Conservation (phyloP, 345 rosid species). For the Eutrema yunnanense region DNA sequence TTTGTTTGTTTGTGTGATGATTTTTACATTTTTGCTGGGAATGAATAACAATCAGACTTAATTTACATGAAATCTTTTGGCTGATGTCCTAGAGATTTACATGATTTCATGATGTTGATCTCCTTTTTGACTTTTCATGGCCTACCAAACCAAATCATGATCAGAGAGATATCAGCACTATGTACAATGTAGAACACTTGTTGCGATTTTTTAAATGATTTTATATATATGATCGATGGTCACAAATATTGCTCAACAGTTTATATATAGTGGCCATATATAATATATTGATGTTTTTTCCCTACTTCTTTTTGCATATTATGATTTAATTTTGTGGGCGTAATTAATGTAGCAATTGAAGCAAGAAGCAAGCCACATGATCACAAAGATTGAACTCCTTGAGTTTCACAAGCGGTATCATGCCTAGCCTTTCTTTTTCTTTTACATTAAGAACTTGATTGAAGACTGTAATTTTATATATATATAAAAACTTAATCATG, state of each 20-base stretch:
- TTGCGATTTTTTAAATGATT: background rate
- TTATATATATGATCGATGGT: background rate
- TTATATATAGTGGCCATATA: background rate
- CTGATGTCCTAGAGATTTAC: slow-evolving; percentile 1
- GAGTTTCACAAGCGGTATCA: slow-evolving; percentile 48
- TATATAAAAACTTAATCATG: background rate
- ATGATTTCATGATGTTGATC: slow-evolving; percentile 1
- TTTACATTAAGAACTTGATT: no score
- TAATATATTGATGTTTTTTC: background rate
- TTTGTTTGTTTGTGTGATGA: background rate
- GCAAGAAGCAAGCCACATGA: slow-evolving; percentile 44
- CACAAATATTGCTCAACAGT: background rate
- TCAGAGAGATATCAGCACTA: background rate
- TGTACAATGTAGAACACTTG: background rate
- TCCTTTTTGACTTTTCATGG: background rate
- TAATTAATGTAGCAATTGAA: slow-evolving; percentile 44
- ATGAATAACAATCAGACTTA: background rate
- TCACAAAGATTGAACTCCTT: slow-evolving; percentile 49
- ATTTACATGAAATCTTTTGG: background rate
- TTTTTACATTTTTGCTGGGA: background rate
- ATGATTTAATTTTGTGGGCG: background rate
- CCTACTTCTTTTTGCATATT: background rate
- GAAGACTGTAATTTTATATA: background rate
- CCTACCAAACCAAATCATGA: background rate
- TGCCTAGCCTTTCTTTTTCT: background rate